These are phyloP conservation scores for barley (Hordeum vulgare) DNA, from an alignment of 176 grass and related monocot species.

Conservation along the genomic window DNA sequence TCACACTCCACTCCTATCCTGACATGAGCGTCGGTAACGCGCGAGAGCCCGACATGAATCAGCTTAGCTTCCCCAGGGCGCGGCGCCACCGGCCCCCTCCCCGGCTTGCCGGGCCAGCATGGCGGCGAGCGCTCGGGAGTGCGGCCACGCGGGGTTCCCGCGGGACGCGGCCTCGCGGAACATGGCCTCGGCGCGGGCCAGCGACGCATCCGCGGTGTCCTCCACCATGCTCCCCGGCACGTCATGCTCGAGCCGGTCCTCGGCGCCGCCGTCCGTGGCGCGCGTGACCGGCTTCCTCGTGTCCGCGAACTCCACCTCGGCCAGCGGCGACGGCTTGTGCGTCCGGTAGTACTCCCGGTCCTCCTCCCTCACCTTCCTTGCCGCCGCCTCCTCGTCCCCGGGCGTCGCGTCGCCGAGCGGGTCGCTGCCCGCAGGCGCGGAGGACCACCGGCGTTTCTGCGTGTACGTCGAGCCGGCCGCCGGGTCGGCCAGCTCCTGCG, in stretches of 20 bases:
- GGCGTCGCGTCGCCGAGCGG: slow-evolving; percentile 26
- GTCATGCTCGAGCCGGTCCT: slow-evolving; percentile 9
- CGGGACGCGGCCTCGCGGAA: slow-evolving; percentile 36
- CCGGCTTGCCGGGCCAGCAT: slow-evolving; percentile 41
- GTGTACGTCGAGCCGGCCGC: slow-evolving; percentile 22
- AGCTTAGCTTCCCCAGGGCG: slow-evolving; percentile 16
- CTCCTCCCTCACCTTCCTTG: slow-evolving; percentile 31
- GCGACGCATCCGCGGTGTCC: slow-evolving; percentile 55
- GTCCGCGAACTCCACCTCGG: slow-evolving; percentile 65
- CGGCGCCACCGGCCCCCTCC: neutral
- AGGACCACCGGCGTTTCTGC: slow-evolving; percentile 45
- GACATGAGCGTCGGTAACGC: too few species aligned
- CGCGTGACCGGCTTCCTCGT: slow-evolving; percentile 58
- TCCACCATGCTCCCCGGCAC: slow-evolving; percentile 17
- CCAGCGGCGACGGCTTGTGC: slow-evolving; percentile 74
- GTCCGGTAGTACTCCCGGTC: slow-evolving; percentile 59
- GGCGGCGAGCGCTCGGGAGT: slow-evolving; percentile 49
- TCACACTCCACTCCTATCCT: neutral
- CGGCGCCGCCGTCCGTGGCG: slow-evolving; percentile 32
- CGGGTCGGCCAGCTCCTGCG: slow-evolving; percentile 26
- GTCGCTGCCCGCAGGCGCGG: neutral
- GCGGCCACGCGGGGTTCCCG: slow-evolving; percentile 62
- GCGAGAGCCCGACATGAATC: neutral
- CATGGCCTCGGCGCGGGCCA: slow-evolving; percentile 58
- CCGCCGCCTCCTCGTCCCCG: neutral